Evolutionary conservation across 1,139 yeast genomes (phyloP), one percentile per base, ranked within the genome.

Genomic region (Chernovozyma sophiae-reginae): DNA sequence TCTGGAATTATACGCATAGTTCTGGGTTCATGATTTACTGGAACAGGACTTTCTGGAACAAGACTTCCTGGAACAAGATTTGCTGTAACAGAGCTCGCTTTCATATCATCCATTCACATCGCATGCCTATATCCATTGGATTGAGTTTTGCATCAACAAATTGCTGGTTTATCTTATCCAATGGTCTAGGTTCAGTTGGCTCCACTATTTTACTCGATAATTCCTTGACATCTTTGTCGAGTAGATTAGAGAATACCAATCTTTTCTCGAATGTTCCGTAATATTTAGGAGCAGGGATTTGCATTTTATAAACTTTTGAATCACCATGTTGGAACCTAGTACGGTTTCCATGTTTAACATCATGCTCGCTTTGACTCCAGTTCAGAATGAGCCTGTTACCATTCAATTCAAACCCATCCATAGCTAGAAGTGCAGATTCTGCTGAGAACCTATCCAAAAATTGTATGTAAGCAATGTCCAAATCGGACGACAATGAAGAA

Each of bases 391-490:
- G 33, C 13, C 62, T 47, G 35, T 63, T 53, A 15, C 59, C 68
- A 40, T 62, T 58, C 8, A 67, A 52, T 11, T 44, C 46, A 11
- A 51, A 34, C 1, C 70, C 69, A 46, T 65, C 56, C 52, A 65
- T 46, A 34, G 52, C 53, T 7, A 64, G 31, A 11, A 68, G 35
- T 1, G 74, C 74, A 3, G 47, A 33, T 38, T 68, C 72, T 0
- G 75, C 74, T 7, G 65, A 54, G 4, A 58, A 47, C 26, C 76
- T 51, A 11, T 49, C 44, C 17, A 55, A 48, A 40, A 51, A 69
- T 34, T 55, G 59, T 4, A 65, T 48, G 31, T 41, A 44, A 3
- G 62, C 70, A 3, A 46, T 37, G 30, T 51, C 43, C n/a, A 43
- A 39, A 43, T 58, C 53, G 8, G 42, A 35, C 1, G 60, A 44